These are phyloP conservation scores for Citrus cavaleriei DNA, from an alignment of 345 rosid species.

Conservation along the genomic window DNA sequence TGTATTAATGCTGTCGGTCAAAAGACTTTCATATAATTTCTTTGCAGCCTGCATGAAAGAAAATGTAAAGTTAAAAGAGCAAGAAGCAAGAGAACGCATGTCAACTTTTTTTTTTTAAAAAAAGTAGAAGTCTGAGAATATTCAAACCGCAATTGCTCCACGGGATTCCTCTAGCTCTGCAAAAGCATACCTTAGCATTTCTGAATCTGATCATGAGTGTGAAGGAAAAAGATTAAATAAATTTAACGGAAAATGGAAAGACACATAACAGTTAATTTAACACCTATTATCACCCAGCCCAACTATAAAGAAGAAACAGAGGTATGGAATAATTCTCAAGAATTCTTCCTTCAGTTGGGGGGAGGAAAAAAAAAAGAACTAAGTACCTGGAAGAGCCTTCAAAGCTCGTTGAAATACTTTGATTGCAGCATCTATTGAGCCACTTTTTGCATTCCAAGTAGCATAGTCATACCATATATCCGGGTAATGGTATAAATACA, in stretches of 20 bases:
- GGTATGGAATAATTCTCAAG: background rate
- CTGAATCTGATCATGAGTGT: constrained; percentile 54
- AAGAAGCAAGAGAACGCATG: constrained; percentile 2
- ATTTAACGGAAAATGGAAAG: constrained; percentile 2
- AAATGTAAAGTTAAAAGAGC: constrained; percentile 17
- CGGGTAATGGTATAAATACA: constrained; percentile 94
- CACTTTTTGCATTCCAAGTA: constrained; percentile 86
- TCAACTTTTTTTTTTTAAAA: background rate
- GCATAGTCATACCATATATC: constrained; percentile 96
- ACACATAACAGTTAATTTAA: background rate
- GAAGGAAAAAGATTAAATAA: constrained; percentile 12
- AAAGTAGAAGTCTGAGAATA: background rate
- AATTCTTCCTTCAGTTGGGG: background rate
- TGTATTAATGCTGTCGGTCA: constrained; percentile 51
- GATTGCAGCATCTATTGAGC: constrained; percentile 78
- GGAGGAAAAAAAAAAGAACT: background rate
- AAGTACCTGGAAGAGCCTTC: constrained; percentile 88
- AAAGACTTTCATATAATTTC: constrained; percentile 70
- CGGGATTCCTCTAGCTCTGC: constrained; percentile 94
- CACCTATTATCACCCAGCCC: background rate
- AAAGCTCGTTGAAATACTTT: constrained; percentile 95
- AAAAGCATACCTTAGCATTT: constrained; percentile 86
- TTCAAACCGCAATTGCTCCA: constrained; percentile 68
- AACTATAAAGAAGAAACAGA: background rate
- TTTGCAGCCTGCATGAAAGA: constrained; percentile 70